Evolutionary conservation across 2,329 filamentous ascomycete genomes (phyloP).

Genomic region (Botrytis paeoniae): DNA sequence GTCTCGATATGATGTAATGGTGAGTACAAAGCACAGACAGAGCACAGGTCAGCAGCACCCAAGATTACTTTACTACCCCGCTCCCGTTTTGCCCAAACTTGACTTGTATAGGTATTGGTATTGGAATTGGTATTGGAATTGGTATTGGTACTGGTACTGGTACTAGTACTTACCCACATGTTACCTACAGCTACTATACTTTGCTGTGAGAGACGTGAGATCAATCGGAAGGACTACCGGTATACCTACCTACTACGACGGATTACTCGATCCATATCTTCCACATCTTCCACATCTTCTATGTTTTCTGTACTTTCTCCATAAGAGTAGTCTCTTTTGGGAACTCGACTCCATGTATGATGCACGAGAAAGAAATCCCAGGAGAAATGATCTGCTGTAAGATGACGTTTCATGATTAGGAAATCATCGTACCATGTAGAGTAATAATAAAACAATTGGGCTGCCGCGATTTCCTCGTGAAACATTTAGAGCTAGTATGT

Average conservation of each 20-base stretch:
- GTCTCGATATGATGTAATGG: neutral
- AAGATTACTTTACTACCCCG: neutral
- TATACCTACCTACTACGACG: neutral
- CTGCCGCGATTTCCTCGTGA: slow-evolving; percentile 9
- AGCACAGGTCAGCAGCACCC: neutral
- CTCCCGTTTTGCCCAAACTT: neutral
- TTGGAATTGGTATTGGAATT: too few species aligned
- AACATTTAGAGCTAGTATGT: neutral
- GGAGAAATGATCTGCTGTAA: neutral
- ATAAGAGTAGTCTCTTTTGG: neutral
- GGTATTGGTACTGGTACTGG: too few species aligned
- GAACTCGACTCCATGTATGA: neutral
- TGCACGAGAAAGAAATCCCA: neutral
- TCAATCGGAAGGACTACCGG: neutral
- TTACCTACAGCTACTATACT: too few species aligned
- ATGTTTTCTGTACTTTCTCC: neutral
- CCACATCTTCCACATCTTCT: neutral
- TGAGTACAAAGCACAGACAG: neutral
- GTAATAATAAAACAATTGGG: neutral
- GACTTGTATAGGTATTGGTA: too few species aligned
- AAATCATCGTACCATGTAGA: neutral
- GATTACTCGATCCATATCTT: too few species aligned
- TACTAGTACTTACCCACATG: too few species aligned
- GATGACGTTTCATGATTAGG: slow-evolving; percentile 7
- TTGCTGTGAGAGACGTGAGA: neutral